Percentiles rank a stretch among this genome's conserved stretches.
Evolutionary conservation across 1,139 yeast species (phyloP).

Genomic region (Candida frijolesensis): DNA sequence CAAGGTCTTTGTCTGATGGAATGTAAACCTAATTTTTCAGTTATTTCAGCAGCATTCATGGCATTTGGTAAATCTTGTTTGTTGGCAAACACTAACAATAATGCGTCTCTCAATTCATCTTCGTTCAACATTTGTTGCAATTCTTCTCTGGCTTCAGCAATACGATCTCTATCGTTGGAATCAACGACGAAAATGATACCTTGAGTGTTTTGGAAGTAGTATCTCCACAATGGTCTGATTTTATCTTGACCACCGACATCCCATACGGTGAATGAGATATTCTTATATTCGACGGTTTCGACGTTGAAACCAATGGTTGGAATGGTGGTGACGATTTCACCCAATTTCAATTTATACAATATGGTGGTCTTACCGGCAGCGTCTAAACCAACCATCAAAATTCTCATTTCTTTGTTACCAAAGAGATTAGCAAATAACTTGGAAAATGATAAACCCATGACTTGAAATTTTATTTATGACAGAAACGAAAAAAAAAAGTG

Average conservation of each 20-base stretch:
- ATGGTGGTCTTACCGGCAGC: slow-evolving; percentile 49
- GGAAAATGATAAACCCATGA: slow-evolving; percentile 41
- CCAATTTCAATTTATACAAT: slow-evolving; percentile 44
- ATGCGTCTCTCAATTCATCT: slow-evolving; percentile 46
- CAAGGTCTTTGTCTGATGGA: slow-evolving; percentile 47
- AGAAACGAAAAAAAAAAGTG: not conserved
- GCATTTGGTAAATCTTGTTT: slow-evolving; percentile 49
- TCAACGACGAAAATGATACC: slow-evolving; percentile 46
- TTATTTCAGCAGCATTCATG: slow-evolving; percentile 48
- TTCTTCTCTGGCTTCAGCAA: slow-evolving; percentile 47
- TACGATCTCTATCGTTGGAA: slow-evolving; percentile 48
- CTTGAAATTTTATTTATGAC: slow-evolving; percentile 2
- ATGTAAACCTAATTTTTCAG: slow-evolving; percentile 45
- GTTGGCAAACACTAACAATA: slow-evolving; percentile 44
- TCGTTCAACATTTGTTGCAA: slow-evolving; percentile 47
- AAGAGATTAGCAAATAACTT: slow-evolving; percentile 39
- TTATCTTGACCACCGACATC: slow-evolving; percentile 50
- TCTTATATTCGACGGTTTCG: slow-evolving; percentile 45
- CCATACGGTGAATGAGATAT: slow-evolving; percentile 46
- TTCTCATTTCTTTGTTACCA: slow-evolving; percentile 47
- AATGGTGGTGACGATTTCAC: slow-evolving; percentile 45
- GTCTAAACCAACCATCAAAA: slow-evolving; percentile 46
- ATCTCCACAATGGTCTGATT: slow-evolving; percentile 48
- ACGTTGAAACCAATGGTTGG: slow-evolving; percentile 47
- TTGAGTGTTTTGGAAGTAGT: slow-evolving; percentile 46